phyloP scores from a whole-genome alignment of 192 early-diverging fungal species.

The Linnemannia zychae region DNA sequence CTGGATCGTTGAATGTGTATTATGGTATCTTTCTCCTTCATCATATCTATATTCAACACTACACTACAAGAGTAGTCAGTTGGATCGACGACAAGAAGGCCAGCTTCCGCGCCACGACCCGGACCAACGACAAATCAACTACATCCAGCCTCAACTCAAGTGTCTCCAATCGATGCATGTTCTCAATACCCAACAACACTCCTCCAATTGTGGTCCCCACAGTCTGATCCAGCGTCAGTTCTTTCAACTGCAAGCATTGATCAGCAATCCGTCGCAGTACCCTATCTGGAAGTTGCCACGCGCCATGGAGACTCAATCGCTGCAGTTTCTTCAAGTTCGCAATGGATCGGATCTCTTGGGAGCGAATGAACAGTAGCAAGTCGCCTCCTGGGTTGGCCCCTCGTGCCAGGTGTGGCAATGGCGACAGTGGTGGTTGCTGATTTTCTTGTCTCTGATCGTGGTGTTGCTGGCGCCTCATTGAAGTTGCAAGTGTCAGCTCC shows the following conservation, averaged over 20 bases:
- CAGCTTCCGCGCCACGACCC: conserved; percentile 20
- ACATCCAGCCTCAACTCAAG: conserved; percentile 29
- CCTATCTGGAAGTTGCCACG: conserved; percentile 30
- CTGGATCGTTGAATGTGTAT: not conserved
- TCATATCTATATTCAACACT: not conserved
- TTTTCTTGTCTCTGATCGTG: not conserved
- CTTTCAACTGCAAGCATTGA: conserved; percentile 17
- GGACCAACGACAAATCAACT: conserved; percentile 34
- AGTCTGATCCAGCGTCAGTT: conserved; percentile 29
- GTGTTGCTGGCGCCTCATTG: not conserved
- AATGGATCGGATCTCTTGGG: conserved; percentile 29
- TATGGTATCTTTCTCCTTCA: not conserved
- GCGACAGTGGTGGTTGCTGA: conserved; percentile 2
- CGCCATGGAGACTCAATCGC: conserved; percentile 8
- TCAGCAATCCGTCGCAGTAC: conserved; percentile 32
- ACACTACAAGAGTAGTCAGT: conserved; percentile 16
- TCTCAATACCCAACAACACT: conserved; percentile 34
- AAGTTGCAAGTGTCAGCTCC: conserved; percentile 18
- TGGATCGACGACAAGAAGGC: not conserved
- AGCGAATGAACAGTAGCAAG: conserved; percentile 22
- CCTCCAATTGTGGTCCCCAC: conserved; percentile 32
- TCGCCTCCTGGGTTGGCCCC: conserved; percentile 21
- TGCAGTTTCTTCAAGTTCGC: conserved; percentile 3
- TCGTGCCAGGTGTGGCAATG: not conserved
- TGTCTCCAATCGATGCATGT: conserved; percentile 25